A percentile compares a stretch with the other conserved stretches of the same genome.
These are phyloP conservation scores for Xerocomellus amylosporus DNA, from an alignment of 768 basidiomycete genomes.

Conservation along the genomic window DNA sequence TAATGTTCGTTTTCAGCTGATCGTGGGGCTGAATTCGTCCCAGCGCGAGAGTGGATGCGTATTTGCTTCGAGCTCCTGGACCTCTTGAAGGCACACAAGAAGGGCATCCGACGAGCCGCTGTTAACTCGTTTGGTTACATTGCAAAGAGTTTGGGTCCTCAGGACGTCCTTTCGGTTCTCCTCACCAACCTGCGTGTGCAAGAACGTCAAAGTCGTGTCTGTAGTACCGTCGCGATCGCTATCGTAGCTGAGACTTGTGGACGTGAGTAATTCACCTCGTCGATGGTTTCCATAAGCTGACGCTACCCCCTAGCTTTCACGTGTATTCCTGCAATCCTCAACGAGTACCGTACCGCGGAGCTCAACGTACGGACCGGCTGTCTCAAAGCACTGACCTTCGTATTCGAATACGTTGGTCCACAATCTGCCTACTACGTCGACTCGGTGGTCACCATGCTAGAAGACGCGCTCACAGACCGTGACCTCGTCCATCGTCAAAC, in stretches of 20 bases:
- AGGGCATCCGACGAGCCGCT: constrained; percentile 96
- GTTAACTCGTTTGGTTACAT: constrained; percentile 99
- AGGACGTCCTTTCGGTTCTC: constrained; percentile 94
- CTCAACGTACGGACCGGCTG: constrained; percentile 98
- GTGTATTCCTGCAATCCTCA: constrained; percentile 97
- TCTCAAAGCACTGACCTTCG: constrained; percentile 96
- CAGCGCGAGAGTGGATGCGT: constrained; percentile 99
- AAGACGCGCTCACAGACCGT: constrained; percentile 96
- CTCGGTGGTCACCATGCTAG: constrained; percentile 96
- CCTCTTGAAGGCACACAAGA: constrained; percentile 97
- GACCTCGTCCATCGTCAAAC: constrained; percentile 99
- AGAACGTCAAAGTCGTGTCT: constrained; percentile 98
- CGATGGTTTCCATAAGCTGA: constrained; percentile 1
- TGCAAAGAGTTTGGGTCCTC: constrained; percentile 98
- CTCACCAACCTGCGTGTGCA: constrained; percentile 96
- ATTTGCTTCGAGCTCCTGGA: constrained; percentile 98
- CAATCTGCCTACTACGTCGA: constrained; percentile 97
- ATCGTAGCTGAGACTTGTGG: constrained; percentile 94
- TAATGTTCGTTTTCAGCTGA: constrained; percentile 55
- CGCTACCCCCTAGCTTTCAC: constrained; percentile 68
- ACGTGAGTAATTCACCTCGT: constrained; percentile 35
- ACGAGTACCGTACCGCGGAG: constrained; percentile 97
- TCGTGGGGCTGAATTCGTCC: constrained; percentile 98
- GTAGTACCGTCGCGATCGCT: constrained; percentile 96
- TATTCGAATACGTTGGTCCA: constrained; percentile 98